Conservation (phyloP, 495 filamentous ascomycete species). For the Aspergillus baeticus region DNA sequence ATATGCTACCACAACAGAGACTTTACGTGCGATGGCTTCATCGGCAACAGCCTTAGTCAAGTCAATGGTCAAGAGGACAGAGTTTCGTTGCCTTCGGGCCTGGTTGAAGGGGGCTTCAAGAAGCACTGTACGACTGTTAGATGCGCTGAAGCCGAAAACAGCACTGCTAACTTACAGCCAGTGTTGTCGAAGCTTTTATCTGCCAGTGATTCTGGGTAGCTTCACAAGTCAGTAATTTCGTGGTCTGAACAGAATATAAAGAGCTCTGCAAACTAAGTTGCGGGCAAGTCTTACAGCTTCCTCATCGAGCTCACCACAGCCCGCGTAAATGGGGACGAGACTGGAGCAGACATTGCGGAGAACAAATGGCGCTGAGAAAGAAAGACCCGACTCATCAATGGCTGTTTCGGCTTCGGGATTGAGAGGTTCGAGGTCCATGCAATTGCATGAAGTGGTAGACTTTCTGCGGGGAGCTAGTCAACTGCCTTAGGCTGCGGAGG, state of each 20-base stretch:
- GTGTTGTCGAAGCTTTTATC: slow-evolving; percentile 95
- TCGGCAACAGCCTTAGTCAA: slow-evolving; percentile 86
- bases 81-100: slow-evolving; percentile 58
- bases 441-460: background rate
- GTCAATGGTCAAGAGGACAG: slow-evolving; percentile 87
- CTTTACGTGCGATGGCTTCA: slow-evolving; percentile 75
- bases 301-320: slow-evolving; percentile 79
- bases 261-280: background rate
- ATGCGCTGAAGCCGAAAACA: background rate
- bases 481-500: slow-evolving; percentile 5
- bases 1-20: slow-evolving; percentile 83
- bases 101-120: slow-evolving; percentile 72
- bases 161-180: slow-evolving; percentile 57
- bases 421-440: background rate
- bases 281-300: slow-evolving; percentile 61
- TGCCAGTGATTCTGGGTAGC: slow-evolving; percentile 85
- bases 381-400: slow-evolving; percentile 16
- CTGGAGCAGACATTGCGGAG: slow-evolving; percentile 34
- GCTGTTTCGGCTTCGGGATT: background rate
- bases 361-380: slow-evolving; percentile 22
- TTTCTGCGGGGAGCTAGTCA: slow-evolving; percentile 13
- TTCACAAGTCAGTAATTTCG: slow-evolving; percentile 27
- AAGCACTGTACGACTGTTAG: slow-evolving; percentile 52
- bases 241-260: background rate
- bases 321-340: slow-evolving; percentile 67